phyloP scores from a whole-genome alignment of 805 yeast species.

The Zygotorulaspora sp. region DNA sequence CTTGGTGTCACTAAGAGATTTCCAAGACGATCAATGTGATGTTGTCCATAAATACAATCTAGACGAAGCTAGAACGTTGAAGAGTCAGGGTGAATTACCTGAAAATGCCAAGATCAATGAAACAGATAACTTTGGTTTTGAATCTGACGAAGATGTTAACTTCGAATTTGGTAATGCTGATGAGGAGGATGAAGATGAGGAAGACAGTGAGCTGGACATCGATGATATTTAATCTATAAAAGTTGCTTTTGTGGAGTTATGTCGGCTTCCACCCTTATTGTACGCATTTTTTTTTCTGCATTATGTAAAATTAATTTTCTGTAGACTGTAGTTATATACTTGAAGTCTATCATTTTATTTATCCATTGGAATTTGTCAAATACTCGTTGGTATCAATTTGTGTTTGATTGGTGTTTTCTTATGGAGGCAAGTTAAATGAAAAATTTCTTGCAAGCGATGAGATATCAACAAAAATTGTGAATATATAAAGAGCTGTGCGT shows the following conservation, averaged over 20 bases:
- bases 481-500: background rate
- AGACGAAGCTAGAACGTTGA: slow-evolving; percentile 96
- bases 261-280: slow-evolving; percentile 7
- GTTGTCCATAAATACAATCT: slow-evolving; percentile 94
- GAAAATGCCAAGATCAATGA: slow-evolving; percentile 96
- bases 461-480: background rate
- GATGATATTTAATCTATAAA: slow-evolving; percentile 73
- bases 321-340: slow-evolving; percentile 3
- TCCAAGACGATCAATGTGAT: slow-evolving; percentile 97
- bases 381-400: too few species aligned
- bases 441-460: background rate
- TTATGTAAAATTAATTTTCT: slow-evolving; percentile 11
- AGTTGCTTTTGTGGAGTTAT: slow-evolving; percentile 1
- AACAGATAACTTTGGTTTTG: slow-evolving; percentile 94
- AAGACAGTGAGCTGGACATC: slow-evolving; percentile 66
- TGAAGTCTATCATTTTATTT: background rate
- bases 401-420: background rate
- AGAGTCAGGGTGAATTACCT: slow-evolving; percentile 94
- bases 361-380: background rate
- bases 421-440: background rate
- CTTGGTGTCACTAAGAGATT: slow-evolving; percentile 92
- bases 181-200: slow-evolving; percentile 68
- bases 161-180: slow-evolving; percentile 96
- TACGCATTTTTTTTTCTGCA: slow-evolving; percentile 5
- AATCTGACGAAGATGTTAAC: slow-evolving; percentile 95